A percentile compares a stretch with the other conserved stretches of the same genome.
Evolutionary conservation across 352 stramenopile species (phyloP).

Genomic region (Phytophthora tentaculata): DNA sequence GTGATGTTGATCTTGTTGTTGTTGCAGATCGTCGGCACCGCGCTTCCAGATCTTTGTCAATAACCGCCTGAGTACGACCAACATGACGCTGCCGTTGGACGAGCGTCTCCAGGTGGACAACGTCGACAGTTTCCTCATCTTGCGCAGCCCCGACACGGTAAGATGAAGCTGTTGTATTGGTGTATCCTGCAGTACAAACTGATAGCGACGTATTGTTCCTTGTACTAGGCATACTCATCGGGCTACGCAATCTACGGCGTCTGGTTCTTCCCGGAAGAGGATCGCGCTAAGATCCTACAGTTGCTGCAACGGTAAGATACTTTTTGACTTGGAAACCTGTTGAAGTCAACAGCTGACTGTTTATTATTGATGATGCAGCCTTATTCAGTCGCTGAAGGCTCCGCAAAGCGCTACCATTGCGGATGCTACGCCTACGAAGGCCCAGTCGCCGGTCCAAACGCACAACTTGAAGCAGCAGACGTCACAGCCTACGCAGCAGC

Average conservation of each 20-base stretch:
- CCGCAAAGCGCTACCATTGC: conserved; percentile 29
- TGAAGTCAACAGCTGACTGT: conserved; percentile 12
- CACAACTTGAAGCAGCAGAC: conserved; percentile 45
- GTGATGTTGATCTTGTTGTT: background rate
- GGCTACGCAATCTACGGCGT: conserved; percentile 87
- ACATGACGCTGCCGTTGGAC: conserved; percentile 82
- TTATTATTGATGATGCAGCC: conserved; percentile 39
- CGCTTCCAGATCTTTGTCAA: conserved; percentile 91
- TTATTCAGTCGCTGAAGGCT: conserved; percentile 70
- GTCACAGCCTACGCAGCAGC: conserved; percentile 42
- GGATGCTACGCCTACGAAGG: conserved; percentile 23
- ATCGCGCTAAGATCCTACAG: conserved; percentile 80
- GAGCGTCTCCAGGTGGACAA: conserved; percentile 81
- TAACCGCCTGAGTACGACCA: conserved; percentile 89
- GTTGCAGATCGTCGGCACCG: conserved; percentile 65
- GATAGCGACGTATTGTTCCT: conserved; percentile 1
- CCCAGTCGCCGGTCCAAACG: conserved; percentile 19
- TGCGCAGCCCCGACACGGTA: conserved; percentile 71
- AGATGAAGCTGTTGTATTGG: conserved; percentile 10
- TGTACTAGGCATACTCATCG: conserved; percentile 47
- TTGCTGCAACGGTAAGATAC: conserved; percentile 65
- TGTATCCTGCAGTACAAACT: background rate
- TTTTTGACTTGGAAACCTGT: background rate
- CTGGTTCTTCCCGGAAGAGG: conserved; percentile 90
- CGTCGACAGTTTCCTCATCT: conserved; percentile 86